These are phyloP conservation scores for Fusarium verticillioides DNA, from an alignment of 2,329 filamentous ascomycete species.

Conservation along the genomic window DNA sequence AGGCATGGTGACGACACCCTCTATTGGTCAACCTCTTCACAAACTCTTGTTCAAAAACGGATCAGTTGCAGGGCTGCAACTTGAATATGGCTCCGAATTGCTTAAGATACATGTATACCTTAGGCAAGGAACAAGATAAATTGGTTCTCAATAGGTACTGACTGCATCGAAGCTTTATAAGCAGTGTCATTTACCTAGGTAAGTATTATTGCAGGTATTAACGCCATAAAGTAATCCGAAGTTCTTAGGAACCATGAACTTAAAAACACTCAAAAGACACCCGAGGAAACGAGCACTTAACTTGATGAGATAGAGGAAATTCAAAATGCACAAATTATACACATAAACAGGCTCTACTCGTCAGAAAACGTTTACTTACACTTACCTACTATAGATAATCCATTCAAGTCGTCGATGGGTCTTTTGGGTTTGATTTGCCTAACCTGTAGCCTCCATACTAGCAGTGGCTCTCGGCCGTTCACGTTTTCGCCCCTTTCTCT, in stretches of 20 bases:
- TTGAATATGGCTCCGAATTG: not conserved
- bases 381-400: not conserved
- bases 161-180: not conserved
- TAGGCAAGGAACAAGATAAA: not conserved
- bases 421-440: not conserved
- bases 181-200: not conserved
- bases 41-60: too few species aligned
- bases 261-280: not conserved
- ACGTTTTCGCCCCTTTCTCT: not conserved
- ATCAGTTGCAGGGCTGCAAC: not conserved
- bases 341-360: not conserved
- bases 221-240: not conserved
- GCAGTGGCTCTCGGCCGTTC: not conserved
- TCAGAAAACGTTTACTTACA: not conserved
- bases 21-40: constrained; percentile 3
- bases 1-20: constrained; percentile 4
- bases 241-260: not conserved
- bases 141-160: not conserved
- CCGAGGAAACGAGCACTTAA: constrained; percentile 12
- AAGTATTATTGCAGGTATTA: not conserved
- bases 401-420: not conserved
- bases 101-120: not conserved
- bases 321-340: not conserved
- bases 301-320: constrained; percentile 14
- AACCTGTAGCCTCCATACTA: not conserved